Evolutionary conservation across 116 monocot genomes (phyloP).

Genomic region (Iris pallida): DNA sequence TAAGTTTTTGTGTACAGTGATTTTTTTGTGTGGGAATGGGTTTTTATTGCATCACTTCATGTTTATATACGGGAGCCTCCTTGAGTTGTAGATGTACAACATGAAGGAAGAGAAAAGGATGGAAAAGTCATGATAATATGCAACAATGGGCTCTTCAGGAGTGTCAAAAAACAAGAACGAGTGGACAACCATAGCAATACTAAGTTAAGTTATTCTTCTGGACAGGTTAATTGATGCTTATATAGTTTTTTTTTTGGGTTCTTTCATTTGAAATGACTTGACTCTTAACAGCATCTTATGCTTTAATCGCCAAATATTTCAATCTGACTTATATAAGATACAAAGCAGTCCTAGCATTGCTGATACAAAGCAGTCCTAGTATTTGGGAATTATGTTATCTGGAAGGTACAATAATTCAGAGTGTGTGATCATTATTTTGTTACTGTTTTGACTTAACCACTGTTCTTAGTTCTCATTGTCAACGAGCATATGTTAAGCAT

Average conservation of each 20-base stretch:
- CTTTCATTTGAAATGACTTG: conserved; percentile 13
- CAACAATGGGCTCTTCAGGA: conserved; percentile 84
- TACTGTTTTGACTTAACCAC: too few relatives aligned
- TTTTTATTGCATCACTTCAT: conserved; percentile 18
- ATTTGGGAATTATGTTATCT: too few relatives aligned
- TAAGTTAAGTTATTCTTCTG: conserved; percentile 87
- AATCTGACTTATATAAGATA: too few relatives aligned
- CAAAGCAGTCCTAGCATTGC: too few relatives aligned
- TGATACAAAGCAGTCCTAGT: too few relatives aligned
- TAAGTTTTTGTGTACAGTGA: too few relatives aligned
- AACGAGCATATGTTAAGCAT: too few relatives aligned
- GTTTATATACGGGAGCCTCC: conserved; percentile 23
- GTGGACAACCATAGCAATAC: conserved; percentile 23
- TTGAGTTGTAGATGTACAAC: conserved; percentile 31
- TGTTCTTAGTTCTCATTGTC: too few relatives aligned
- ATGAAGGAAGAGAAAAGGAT: conserved; percentile 42
- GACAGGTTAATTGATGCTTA: conserved; percentile 59
- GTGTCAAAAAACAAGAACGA: conserved; percentile 62
- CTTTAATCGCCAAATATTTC: too few relatives aligned
- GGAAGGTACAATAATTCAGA: too few relatives aligned
- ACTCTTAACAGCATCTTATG: too few relatives aligned
- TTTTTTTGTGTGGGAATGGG: conserved; percentile 16
- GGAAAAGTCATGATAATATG: conserved; percentile 50
- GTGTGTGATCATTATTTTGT: too few relatives aligned
- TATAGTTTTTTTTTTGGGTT: neutral